These are phyloP conservation scores for Flaveria trinervia DNA, from an alignment of 129 eudicot genomes.

Conservation along the genomic window DNA sequence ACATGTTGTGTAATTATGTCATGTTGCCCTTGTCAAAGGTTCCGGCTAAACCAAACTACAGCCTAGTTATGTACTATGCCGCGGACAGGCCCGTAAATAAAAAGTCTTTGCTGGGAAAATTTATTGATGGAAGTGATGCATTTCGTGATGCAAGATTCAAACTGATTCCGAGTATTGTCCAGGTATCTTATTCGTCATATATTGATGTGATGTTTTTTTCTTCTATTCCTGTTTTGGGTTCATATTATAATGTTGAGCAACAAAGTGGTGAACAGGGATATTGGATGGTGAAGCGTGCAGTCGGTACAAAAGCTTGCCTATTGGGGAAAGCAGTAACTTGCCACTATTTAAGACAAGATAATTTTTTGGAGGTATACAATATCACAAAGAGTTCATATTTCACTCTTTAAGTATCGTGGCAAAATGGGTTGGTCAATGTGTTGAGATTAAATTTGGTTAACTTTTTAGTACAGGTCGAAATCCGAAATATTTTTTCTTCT, in stretches of 20 bases:
- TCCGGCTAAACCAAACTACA: conserved; percentile 91
- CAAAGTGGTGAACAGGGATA: conserved; percentile 64
- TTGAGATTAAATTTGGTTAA: neutral
- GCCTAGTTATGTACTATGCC: conserved; percentile 87
- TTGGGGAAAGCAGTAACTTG: conserved; percentile 95
- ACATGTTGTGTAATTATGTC: conserved; percentile 19
- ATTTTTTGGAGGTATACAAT: conserved; percentile 75
- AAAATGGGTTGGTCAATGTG: neutral
- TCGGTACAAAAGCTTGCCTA: conserved; percentile 92
- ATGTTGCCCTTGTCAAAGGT: conserved; percentile 52
- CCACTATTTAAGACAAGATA: conserved; percentile 81
- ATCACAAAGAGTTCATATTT: neutral
- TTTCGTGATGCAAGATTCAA: conserved; percentile 92
- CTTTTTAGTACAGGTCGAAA: neutral
- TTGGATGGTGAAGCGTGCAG: conserved; percentile 99
- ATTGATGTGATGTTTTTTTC: neutral
- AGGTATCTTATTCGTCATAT: conserved; percentile 45
- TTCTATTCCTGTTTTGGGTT: neutral
- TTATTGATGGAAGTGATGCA: conserved; percentile 78
- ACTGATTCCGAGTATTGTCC: conserved; percentile 83
- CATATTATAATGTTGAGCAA: conserved; percentile 22
- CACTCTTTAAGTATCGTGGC: neutral
- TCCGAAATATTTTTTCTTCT: neutral
- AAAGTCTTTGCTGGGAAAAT: conserved; percentile 71
- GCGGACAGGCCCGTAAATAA: conserved; percentile 83